phyloP scores from a whole-genome alignment of 208 protist genomes.

The Phytomonas serpens region DNA sequence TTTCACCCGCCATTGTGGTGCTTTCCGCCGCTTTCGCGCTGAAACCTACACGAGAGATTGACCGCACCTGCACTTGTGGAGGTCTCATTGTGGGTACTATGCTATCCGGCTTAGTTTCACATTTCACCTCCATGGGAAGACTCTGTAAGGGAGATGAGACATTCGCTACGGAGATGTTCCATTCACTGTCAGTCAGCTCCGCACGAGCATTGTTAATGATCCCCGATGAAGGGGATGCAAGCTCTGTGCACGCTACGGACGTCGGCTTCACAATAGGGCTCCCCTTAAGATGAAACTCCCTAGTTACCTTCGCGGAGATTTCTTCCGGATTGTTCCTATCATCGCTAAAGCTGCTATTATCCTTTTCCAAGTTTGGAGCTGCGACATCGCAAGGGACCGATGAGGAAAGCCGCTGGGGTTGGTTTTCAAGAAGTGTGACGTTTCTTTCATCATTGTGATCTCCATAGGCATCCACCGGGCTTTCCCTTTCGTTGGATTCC shows the following conservation, averaged over 20 bases:
- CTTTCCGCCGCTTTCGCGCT: background rate
- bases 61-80: background rate
- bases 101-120: background rate
- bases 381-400: background rate
- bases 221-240: too few relatives aligned
- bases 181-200: too few relatives aligned
- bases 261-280: background rate
- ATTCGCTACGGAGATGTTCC: too few relatives aligned
- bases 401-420: background rate
- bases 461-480: background rate
- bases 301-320: background rate
- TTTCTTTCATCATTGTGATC: background rate
- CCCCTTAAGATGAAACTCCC: background rate
- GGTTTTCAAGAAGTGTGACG: background rate
- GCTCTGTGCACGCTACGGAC: background rate
- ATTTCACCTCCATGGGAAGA: background rate
- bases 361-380: background rate
- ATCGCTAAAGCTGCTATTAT: background rate
- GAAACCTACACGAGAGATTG: background rate
- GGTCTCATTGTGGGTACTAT: background rate
- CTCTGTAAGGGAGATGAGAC: background rate
- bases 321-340: background rate
- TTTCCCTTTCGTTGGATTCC: background rate
- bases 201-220: too few relatives aligned
- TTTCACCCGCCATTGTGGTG: background rate